Base-by-base conservation (phyloP, 495 filamentous ascomycete genomes). In the Talaromyces liani region DNA sequence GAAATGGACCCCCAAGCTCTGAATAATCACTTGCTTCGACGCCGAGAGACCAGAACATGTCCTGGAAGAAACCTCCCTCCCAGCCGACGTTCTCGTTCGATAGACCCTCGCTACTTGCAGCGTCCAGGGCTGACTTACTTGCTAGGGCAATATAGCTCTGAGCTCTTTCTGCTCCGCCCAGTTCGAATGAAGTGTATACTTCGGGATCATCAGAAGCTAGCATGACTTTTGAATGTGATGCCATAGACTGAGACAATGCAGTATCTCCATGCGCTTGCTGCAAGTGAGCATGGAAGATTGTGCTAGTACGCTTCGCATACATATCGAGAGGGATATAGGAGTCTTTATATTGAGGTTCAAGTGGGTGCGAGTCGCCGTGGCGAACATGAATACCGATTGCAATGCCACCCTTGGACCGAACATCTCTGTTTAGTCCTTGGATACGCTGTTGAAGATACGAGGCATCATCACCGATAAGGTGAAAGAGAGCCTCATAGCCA, bases 181-280 rank as follows among this genome's bases (percentile, higher is more conserved):
- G 75, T 64, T 91, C 87, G 3, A 75, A 72, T 7, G 80, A 71
- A 20, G 75, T 73, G 67, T 89, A 88, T 14, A 91, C 80, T 41
- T 82, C 82, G 0, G 87, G 87, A 68, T 92, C 89, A 67, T 93
- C 90, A 0, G 87, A 89, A 2, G 88, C 87, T 33, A 91, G 65
- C 29, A 88, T 64, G 73, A 55, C 73, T 58, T 64, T 77, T 71
- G 64, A 70, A 18, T 68, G 60, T 25, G 33, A 25, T 16, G 22
- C 18, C 56, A 31, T 62, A 18, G 63, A 25, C 16, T 31, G 51
- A 22, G 45, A n/a, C 47, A 53, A 41, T 29, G n/a, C 47, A 20
- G 33, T 45, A 27, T 65, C 57, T 6, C 57, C 58, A 41, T 27
- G 34, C 24, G 57, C 59, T 41, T 59, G 55, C 27, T 36, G 10